phyloP scores from a whole-genome alignment of 2,329 filamentous ascomycete species.

The Sarocladium brachiariae region DNA sequence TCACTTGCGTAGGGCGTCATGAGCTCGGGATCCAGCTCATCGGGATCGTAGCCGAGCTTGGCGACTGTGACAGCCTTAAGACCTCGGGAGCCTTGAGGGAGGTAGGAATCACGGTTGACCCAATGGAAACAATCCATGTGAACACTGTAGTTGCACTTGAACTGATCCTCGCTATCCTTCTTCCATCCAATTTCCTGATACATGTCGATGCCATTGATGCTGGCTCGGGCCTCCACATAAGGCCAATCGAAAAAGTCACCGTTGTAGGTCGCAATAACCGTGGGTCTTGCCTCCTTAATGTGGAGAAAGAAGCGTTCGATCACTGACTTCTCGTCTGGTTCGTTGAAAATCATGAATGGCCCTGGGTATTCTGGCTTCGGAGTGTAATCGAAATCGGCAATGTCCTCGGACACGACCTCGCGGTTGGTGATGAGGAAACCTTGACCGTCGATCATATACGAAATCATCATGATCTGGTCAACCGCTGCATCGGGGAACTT shows the following conservation, averaged over 20 bases:
- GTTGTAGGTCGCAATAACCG: constrained; percentile 99
- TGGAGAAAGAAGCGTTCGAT: constrained; percentile 92
- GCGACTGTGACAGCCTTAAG: constrained; percentile 96
- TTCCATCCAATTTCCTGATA: constrained; percentile 97
- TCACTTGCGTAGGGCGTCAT: constrained; percentile 93
- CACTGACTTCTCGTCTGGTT: constrained; percentile 81
- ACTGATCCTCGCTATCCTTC: constrained; percentile 93
- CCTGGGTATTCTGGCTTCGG: constrained; percentile 94
- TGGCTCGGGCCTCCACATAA: constrained; percentile 89
- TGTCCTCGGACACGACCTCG: constrained; percentile 96
- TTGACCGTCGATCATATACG: constrained; percentile 99
- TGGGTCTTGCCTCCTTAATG: constrained; percentile 89
- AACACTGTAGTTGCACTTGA: constrained; percentile 90
- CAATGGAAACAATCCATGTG: constrained; percentile 99
- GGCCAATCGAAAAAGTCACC: constrained; percentile 99
- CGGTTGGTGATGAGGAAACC: constrained; percentile 97
- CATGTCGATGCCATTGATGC: constrained; percentile 96
- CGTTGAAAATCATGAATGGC: constrained; percentile 97
- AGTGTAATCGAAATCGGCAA: constrained; percentile 96
- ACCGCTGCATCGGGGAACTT: constrained; percentile 94
- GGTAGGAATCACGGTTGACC: constrained; percentile 97
- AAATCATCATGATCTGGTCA: constrained; percentile 99
- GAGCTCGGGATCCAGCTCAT: constrained; percentile 92
- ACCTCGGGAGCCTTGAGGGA: constrained; percentile 94
- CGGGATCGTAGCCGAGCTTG: constrained; percentile 96